These are phyloP conservation scores for Tricharina praecox DNA, from an alignment of 495 filamentous ascomycete genomes.

Conservation along the genomic window DNA sequence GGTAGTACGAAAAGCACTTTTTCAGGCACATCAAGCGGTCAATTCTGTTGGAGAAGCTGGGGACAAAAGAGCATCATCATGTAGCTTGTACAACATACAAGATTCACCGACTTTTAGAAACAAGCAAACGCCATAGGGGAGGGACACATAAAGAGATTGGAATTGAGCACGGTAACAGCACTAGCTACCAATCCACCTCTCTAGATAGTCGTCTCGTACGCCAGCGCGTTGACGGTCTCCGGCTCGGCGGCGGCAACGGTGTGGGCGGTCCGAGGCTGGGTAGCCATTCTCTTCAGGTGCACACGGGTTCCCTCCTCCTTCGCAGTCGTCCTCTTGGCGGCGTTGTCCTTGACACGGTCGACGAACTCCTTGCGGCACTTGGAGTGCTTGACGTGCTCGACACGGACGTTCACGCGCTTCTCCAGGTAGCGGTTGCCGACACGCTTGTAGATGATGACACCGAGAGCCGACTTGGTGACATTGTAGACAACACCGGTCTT, in stretches of 20 bases:
- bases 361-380: conserved; percentile 92
- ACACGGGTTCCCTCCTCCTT: conserved; percentile 73
- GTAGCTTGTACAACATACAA: too few relatives aligned
- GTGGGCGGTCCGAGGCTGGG: conserved; percentile 58
- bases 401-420: conserved; percentile 96
- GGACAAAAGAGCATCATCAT: too few relatives aligned
- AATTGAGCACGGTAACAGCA: too few relatives aligned
- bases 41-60: too few relatives aligned
- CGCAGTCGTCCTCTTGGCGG: conserved; percentile 73
- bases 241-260: conserved; percentile 62
- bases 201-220: conserved; percentile 99
- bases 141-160: too few relatives aligned
- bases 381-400: conserved; percentile 91
- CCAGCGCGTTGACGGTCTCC: conserved; percentile 76
- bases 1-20: too few relatives aligned
- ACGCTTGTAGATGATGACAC: conserved; percentile 96
- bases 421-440: conserved; percentile 97
- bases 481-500: conserved; percentile 98
- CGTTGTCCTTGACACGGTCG: conserved; percentile 88
- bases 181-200: conserved; percentile 16
- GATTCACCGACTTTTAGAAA: too few relatives aligned
- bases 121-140: too few relatives aligned
- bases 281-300: conserved; percentile 80
- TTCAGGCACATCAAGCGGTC: too few relatives aligned
- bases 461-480: conserved; percentile 87